Base-by-base conservation (phyloP, 352 stramenopile genomes). In the Blastocystis hominis region DNA sequence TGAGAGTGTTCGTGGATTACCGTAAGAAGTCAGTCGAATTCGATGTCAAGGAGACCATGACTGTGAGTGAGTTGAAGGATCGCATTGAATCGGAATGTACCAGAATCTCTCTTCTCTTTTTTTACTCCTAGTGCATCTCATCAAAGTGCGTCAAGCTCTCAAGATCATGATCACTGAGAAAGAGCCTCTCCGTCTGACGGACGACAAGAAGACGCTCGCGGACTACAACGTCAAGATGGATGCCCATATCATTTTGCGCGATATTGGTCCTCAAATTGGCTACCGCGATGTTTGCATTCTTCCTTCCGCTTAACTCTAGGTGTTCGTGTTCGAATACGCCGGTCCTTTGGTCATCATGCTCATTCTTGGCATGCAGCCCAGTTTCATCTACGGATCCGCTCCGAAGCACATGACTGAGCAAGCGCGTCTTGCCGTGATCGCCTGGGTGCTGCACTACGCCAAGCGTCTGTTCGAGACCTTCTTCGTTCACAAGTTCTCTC, bases 401-500 rank as follows among this genome's bases (percentile, higher is more conserved):
- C 75, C 46, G 89, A 91, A 88, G 89, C 90, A 30, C 87, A 91
- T 68, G 88, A 90, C 89, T 34, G 64, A 69, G 63, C 92, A 90
- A 63, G 92, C 91, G 38, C 86, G 42, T 34, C 36, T 86, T 0
- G 86, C 90, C 69, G 89, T 94, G 90, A 93, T 13, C 64, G 90
- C 70, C 70, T 96, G 92, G 92, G 93, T 89, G 30, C 66, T 92
- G 42, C 93, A 96, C 89, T 96, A 95, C 81, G 75, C 93, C 47
- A 96, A 96, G 91, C 90, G 93, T 63, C 90, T 94, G 88, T 77
- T 95, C 56, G 93, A 96, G 89, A 95, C 93, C 34, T 89, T 95
- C 64, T 95, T 95, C 88, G 92, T 95, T 75, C 93, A 96, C 89
- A 92, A 92, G 88, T 96, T 96, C 89, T 93, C 90, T 59, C 92